Base-by-base conservation (phyloP, 2,329 filamentous ascomycete genomes). In the Chalara sp. region DNA sequence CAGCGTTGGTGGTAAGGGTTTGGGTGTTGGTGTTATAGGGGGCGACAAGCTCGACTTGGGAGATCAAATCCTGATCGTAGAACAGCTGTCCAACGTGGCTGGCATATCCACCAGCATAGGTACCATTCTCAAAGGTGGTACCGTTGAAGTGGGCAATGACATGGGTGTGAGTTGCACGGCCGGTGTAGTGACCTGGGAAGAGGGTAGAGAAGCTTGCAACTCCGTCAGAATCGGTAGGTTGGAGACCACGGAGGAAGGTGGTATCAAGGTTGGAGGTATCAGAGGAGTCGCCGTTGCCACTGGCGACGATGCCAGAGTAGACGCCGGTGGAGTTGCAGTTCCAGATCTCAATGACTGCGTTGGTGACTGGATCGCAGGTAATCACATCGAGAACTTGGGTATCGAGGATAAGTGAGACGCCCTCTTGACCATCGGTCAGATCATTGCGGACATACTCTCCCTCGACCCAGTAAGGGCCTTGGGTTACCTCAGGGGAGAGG, bases 41-140 rank as follows among this genome's bases (percentile, higher is more conserved):
- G 0, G 61, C 52, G 1, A 66, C 68, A 8, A 64, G 63, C 54
- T 81, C 75, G 49, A 84, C 78, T 39, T 68, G 55, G 30, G 59
- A 58, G 56, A 80, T 74, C 7, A 86, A 73, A 54, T 72, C 69
- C 62, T 84, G 76, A 63, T 84, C 80, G 63, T 83, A 81, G 72
- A 81, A 86, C 47, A 82, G 61, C 63, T 87, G 82, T 13, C 82
- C 81, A 39, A 84, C 72, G 66, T 86, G 81, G 6, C 76, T 74
- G 51, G 78, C 72, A 46, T 67, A 70, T 11, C 71, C 70, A 53
- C 72, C 76, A 40, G 67, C 65, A 55, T 79, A 77, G 49, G 75
- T 76, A 60, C 76, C 58, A 21, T 21, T 21, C 21, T 21, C 21
- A 21, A 21, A 21, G 21, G 21, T 21, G 21, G 21, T 21, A 21